Conservation (phyloP, 2,329 filamentous ascomycete genomes). For the Calonectria pteridis region DNA sequence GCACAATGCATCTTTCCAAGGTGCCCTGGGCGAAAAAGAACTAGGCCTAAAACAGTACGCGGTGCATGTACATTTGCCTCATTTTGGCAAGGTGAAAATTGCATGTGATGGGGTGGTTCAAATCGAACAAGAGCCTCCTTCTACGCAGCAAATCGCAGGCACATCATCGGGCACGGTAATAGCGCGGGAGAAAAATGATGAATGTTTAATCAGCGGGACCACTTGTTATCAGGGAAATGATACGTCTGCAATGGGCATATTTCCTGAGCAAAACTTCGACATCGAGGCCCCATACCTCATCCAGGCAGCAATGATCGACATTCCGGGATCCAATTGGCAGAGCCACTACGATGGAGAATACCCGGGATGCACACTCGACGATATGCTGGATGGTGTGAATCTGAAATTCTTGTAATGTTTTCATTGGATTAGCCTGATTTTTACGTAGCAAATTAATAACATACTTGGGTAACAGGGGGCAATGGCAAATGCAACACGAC, state of each 20-base stretch:
- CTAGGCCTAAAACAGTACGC: background rate
- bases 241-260: background rate
- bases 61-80: background rate
- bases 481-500: background rate
- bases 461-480: background rate
- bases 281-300: background rate
- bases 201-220: too few relatives aligned
- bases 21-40: background rate
- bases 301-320: background rate
- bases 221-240: too few relatives aligned
- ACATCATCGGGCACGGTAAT: background rate
- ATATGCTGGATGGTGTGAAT: background rate
- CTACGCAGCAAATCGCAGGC: background rate
- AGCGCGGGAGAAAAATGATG: background rate
- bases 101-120: background rate
- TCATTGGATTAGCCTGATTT: background rate
- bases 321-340: background rate
- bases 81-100: background rate
- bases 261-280: background rate
- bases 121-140: background rate
- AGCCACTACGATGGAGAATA: background rate
- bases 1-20: background rate
- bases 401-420: background rate
- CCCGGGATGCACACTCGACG: background rate
- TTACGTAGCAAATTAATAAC: too few relatives aligned